A percentile compares a stretch with the other conserved stretches of the same genome.
Conservation (phyloP, 768 basidiomycete species). For the Daedaleopsis nitida region DNA sequence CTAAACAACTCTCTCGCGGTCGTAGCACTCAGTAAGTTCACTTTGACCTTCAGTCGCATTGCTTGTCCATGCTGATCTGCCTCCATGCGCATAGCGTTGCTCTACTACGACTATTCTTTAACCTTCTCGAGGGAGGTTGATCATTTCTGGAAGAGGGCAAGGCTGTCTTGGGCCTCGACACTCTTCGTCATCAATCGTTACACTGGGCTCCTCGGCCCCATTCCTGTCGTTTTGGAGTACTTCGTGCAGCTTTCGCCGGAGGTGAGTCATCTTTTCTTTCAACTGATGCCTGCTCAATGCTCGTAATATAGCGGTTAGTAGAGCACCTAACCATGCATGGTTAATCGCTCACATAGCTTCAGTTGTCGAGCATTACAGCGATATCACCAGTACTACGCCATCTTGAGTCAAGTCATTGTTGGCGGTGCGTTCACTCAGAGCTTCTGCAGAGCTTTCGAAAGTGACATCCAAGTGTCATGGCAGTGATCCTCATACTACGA, state of each 20-base stretch:
- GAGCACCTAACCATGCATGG: too few relatives aligned
- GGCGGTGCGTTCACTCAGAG: constrained; percentile 3
- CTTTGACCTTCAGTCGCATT: neutral
- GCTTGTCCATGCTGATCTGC: neutral
- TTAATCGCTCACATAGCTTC: too few relatives aligned
- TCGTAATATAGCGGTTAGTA: too few relatives aligned
- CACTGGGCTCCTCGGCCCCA: constrained; percentile 22
- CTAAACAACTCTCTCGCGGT: neutral
- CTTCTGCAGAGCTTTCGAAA: neutral
- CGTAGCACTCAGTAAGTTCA: neutral
- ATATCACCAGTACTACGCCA: constrained; percentile 10
- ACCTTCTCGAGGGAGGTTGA: constrained; percentile 46
- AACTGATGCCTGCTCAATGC: too few relatives aligned
- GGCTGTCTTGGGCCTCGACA: constrained; percentile 16
- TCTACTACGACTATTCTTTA: constrained; percentile 49
- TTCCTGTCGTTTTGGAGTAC: constrained; percentile 22
- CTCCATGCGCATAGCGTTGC: constrained; percentile 21
- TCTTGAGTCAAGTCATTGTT: constrained; percentile 7
- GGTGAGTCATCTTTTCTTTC: neutral
- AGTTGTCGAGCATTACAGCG: constrained; percentile 10
- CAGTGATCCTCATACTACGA: constrained; percentile 26
- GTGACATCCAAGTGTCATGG: neutral
- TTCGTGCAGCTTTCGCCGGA: constrained; percentile 5
- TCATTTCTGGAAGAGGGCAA: constrained; percentile 41
- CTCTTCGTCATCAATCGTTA: constrained; percentile 28